phyloP scores from a whole-genome alignment of 2,329 filamentous ascomycete genomes.

The Sporothrix brasiliensis region DNA sequence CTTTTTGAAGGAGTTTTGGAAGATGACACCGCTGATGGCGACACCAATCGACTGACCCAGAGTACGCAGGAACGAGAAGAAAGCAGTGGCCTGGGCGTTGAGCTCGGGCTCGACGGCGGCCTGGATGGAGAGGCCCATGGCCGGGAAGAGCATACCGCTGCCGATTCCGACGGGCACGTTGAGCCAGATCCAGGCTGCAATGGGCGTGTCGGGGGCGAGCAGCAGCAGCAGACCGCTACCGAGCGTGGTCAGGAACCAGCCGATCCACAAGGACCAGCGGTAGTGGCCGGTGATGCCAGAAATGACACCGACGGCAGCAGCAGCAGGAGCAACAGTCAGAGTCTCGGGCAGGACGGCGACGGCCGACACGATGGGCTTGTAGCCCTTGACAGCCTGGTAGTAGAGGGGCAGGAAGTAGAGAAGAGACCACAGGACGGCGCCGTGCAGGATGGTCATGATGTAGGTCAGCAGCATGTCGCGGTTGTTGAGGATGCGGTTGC shows the following conservation, averaged over 20 bases:
- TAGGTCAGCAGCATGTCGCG: conserved; percentile 38
- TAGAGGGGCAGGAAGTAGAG: conserved; percentile 53
- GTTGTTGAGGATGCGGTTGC: conserved; percentile 51
- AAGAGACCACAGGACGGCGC: conserved; percentile 57
- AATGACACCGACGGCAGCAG: conserved; percentile 35
- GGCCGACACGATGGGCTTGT: conserved; percentile 41
- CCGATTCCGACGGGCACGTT: conserved; percentile 45
- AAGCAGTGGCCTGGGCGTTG: conserved; percentile 46
- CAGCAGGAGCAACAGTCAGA: conserved; percentile 37
- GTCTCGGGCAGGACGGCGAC: conserved; percentile 40
- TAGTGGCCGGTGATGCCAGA: conserved; percentile 36
- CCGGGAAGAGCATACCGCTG: conserved; percentile 46
- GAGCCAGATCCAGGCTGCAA: conserved; percentile 44
- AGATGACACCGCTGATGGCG: conserved; percentile 47
- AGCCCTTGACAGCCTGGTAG: conserved; percentile 42
- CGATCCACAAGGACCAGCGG: conserved; percentile 43
- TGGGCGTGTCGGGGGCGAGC: conserved; percentile 35
- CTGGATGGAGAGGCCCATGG: conserved; percentile 47
- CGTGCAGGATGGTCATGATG: conserved; percentile 59
- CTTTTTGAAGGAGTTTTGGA: conserved; percentile 44
- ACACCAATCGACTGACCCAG: conserved; percentile 50
- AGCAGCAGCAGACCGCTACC: conserved; percentile 38
- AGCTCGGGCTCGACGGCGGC: conserved; percentile 45
- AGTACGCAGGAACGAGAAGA: conserved; percentile 49
- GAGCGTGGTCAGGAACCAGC: conserved; percentile 39